Percentiles rank a stretch among this genome's conserved stretches.
phyloP scores from a whole-genome alignment of 257 asterid species.

The Scutellaria minor region DNA sequence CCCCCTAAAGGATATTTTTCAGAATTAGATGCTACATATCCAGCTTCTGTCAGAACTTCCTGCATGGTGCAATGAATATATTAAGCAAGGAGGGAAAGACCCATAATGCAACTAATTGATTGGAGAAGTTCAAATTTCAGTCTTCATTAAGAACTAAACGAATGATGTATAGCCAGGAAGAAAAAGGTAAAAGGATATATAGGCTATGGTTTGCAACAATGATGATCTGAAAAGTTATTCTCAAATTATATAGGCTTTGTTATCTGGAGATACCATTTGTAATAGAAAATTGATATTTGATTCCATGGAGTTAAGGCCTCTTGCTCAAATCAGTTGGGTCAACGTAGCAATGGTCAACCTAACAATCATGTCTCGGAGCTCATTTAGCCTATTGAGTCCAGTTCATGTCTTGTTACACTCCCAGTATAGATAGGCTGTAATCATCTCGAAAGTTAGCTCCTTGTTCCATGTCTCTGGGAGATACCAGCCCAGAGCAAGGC shows the following conservation, averaged over 20 bases:
- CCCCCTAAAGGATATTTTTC: slow-evolving; percentile 91
- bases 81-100: slow-evolving; percentile 20
- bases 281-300: not conserved
- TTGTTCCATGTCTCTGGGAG: not conserved
- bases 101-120: not conserved
- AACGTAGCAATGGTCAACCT: slow-evolving; percentile 1
- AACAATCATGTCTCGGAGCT: not conserved
- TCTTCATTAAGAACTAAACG: not conserved
- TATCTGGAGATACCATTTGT: not conserved
- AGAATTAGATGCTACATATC: slow-evolving; percentile 84
- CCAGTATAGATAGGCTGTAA: not conserved
- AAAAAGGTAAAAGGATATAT: slow-evolving; percentile 3
- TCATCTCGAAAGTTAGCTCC: slow-evolving; percentile 3
- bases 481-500: not conserved
- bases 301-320: slow-evolving; percentile 12
- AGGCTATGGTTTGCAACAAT: slow-evolving; percentile 8
- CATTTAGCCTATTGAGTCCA: not conserved
- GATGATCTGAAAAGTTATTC: not conserved
- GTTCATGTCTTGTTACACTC: not conserved
- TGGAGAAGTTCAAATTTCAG: slow-evolving; percentile 7
- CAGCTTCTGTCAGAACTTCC: slow-evolving; percentile 75
- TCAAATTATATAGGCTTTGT: slow-evolving; percentile 19
- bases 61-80: slow-evolving; percentile 40
- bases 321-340: not conserved
- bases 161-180: slow-evolving; percentile 15